These are phyloP conservation scores for Entelexis paramagnoliae DNA, from an alignment of 1,139 yeast species.

Conservation along the genomic window DNA sequence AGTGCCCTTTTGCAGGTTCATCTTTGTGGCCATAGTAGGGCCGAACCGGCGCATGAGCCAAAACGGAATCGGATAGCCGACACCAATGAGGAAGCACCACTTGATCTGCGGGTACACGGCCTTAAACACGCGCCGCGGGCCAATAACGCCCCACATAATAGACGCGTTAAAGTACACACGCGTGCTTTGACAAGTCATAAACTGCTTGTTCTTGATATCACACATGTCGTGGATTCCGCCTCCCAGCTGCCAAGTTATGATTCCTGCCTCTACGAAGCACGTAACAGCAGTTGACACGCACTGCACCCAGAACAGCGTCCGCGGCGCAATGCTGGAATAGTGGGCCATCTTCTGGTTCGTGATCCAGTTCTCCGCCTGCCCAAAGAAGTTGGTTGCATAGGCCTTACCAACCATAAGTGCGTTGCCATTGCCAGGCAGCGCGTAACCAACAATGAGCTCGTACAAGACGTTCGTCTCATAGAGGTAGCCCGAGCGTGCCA, in stretches of 20 bases:
- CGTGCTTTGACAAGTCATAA: conserved; percentile 37
- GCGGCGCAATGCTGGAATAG: conserved; percentile 51
- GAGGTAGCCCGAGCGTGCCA: conserved; percentile 41
- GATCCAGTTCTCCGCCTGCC: conserved; percentile 50
- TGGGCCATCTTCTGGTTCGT: conserved; percentile 51
- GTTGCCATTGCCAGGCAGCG: conserved; percentile 50
- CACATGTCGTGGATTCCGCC: conserved; percentile 41
- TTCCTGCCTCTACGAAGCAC: conserved; percentile 42
- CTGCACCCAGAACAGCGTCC: conserved; percentile 51
- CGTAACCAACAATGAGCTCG: conserved; percentile 50
- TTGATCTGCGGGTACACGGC: conserved; percentile 40
- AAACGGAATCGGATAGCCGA: conserved; percentile 38
- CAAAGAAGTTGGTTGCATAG: conserved; percentile 48
- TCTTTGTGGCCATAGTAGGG: conserved; percentile 3
- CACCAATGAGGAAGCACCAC: conserved; percentile 48
- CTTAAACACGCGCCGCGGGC: conserved; percentile 49
- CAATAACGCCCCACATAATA: conserved; percentile 40
- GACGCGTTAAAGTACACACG: conserved; percentile 32
- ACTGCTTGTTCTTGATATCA: conserved; percentile 33
- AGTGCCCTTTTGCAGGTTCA: not conserved
- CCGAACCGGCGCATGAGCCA: conserved; percentile 26
- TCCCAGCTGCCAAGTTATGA: conserved; percentile 42
- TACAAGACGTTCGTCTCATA: conserved; percentile 48
- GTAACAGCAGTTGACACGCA: conserved; percentile 34
- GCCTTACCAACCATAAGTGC: conserved; percentile 48